A percentile compares a stretch with the other conserved stretches of the same genome.
phyloP scores from a whole-genome alignment of 2,329 filamentous ascomycete species.

The Leptographium radiaticola region DNA sequence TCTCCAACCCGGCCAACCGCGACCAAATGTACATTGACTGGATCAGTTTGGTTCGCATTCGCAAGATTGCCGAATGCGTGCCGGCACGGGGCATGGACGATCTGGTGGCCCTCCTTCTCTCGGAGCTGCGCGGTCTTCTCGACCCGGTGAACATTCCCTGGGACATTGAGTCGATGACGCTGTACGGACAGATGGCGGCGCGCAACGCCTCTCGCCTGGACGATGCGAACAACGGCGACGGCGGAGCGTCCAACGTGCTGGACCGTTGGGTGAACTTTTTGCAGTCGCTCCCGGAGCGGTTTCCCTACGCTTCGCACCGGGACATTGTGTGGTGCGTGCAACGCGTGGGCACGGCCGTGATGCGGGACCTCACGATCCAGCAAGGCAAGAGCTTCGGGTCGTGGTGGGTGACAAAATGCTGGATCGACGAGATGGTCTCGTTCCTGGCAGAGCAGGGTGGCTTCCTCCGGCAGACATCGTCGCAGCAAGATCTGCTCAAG shows the following conservation, averaged over 20 bases:
- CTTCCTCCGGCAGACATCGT: constrained; percentile 54
- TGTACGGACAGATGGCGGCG: constrained; percentile 43
- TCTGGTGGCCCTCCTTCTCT: constrained; percentile 46
- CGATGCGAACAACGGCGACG: constrained; percentile 22
- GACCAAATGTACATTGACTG: constrained; percentile 95
- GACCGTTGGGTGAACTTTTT: constrained; percentile 70
- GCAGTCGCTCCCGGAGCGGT: constrained; percentile 52
- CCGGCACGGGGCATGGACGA: constrained; percentile 54
- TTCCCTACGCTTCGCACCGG: constrained; percentile 59
- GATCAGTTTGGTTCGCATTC: constrained; percentile 51
- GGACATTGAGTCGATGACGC: constrained; percentile 48
- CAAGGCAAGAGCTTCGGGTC: constrained; percentile 73
- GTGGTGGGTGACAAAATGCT: constrained; percentile 93
- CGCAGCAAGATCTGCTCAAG: constrained; percentile 14
- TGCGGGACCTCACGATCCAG: constrained; percentile 69
- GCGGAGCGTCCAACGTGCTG: constrained; percentile 50
- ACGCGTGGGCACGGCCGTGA: constrained; percentile 59
- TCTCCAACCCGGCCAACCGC: constrained; percentile 77
- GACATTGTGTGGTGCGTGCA: constrained; percentile 68
- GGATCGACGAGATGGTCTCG: constrained; percentile 85
- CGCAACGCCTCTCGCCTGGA: constrained; percentile 31
- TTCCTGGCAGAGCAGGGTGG: constrained; percentile 86
- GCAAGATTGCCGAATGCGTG: constrained; percentile 51
- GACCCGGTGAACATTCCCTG: constrained; percentile 54
- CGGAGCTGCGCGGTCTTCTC: constrained; percentile 57